Evolutionary conservation across 805 yeast species (phyloP), one percentile per base, ranked within the genome.

Genomic region (Wickerhamomyces silvicola): DNA sequence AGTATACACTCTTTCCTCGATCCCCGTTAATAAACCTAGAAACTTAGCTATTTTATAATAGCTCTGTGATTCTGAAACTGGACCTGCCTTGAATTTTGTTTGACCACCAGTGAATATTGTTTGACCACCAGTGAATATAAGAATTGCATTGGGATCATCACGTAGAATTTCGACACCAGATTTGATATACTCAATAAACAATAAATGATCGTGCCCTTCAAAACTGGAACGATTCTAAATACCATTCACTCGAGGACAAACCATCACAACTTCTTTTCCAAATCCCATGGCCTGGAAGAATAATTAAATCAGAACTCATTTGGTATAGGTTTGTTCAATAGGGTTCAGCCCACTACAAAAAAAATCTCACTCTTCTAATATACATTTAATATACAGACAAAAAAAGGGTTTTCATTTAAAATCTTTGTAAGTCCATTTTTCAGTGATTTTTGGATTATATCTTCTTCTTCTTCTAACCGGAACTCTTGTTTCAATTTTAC

Each of bases 361-460:
- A 21, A 21, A 21, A 21, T 21, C 23, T 11, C 10, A 21, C n/a
- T 11, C n/a, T n/a, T n/a, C n/a, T n/a, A n/a, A n/a, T n/a, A n/a
- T n/a, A n/a, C n/a, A n/a, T n/a, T n/a, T n/a, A n/a, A n/a, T n/a
- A n/a, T n/a, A n/a, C n/a, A n/a, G n/a, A n/a, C n/a, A n/a, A n/a
- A n/a, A n/a, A n/a, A 21, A 21, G 10, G 22, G 10, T 20, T 20
- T 11, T 35, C 28, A 80, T 60, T 80, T 79, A 52, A 83, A 84
- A 60, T 90, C 94, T 64, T 90, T 90, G 62, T 82, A 84, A 21
- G 88, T 72, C 94, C 94, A 86, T 62, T 88, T 90, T 58, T 90
- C 96, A 19, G 94, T 82, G 40, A 81, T 60, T 66, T 81, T 85
- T 37, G 71, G 80, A 45, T 76, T 68, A 51, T 79, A 81, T 54